Conservation (phyloP, 176 grass and related monocot genomes). For the Elaeis guineensis region DNA sequence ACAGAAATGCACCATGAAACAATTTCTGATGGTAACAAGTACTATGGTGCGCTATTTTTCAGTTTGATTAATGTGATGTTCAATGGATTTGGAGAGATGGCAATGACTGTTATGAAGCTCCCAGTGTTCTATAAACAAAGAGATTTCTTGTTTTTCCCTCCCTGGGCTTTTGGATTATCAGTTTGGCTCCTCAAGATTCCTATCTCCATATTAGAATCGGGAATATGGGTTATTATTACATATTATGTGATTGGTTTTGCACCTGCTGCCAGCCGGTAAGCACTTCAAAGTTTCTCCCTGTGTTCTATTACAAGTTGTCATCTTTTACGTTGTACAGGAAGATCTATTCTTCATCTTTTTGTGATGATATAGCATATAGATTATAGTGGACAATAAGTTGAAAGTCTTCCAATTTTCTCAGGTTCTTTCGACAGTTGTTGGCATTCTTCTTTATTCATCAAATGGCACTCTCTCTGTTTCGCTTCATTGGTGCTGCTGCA, state of each 20-base stretch:
- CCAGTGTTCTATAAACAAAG: conserved; percentile 74
- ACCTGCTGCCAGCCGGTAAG: conserved; percentile 25
- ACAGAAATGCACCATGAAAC: conserved; percentile 44
- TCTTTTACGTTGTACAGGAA: too few relatives aligned
- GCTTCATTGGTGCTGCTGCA: conserved; percentile 61
- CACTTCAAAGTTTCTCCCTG: not conserved
- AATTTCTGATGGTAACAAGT: conserved; percentile 34
- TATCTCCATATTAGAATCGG: conserved; percentile 39
- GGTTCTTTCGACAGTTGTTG: conserved; percentile 80
- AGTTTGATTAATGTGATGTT: conserved; percentile 52
- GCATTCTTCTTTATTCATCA: conserved; percentile 63
- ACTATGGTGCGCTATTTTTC: conserved; percentile 36
- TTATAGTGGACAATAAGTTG: too few relatives aligned
- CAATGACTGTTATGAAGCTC: conserved; percentile 42
- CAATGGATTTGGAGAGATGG: conserved; percentile 47
- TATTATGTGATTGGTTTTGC: conserved; percentile 54
- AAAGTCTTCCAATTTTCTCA: conserved; percentile 5
- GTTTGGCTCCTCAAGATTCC: conserved; percentile 51
- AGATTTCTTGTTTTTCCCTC: conserved; percentile 57
- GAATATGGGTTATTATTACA: conserved; percentile 32
- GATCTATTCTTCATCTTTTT: too few relatives aligned
- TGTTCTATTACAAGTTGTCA: too few relatives aligned
- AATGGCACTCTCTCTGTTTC: conserved; percentile 63
- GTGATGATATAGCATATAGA: too few relatives aligned
- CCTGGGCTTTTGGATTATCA: conserved; percentile 54